phyloP scores from a whole-genome alignment of 495 filamentous ascomycete species.

The Chaetomium fimeti region DNA sequence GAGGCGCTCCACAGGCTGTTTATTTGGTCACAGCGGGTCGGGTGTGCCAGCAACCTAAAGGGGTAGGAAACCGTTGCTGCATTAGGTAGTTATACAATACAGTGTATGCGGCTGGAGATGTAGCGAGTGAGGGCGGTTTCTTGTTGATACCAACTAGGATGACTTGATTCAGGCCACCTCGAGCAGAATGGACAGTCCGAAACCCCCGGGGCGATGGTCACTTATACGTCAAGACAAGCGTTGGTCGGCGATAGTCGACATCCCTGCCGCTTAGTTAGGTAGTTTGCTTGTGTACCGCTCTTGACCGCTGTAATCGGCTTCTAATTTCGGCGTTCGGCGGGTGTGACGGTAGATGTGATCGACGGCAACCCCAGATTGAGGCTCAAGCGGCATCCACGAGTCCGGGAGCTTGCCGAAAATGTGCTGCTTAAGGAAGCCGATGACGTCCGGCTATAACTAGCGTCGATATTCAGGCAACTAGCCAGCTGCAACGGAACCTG shows the following conservation, averaged over 20 bases:
- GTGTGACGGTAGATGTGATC: slow-evolving; percentile 14
- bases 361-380: slow-evolving; percentile 6
- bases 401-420: slow-evolving; percentile 10
- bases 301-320: background rate
- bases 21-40: slow-evolving; percentile 14
- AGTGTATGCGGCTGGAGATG: background rate
- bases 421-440: background rate
- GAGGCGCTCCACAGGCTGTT: slow-evolving; percentile 17
- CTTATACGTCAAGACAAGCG: slow-evolving; percentile 4
- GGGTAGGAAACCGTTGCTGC: background rate
- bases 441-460: slow-evolving; percentile 4
- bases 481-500: background rate
- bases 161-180: background rate
- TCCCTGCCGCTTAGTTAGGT: slow-evolving; percentile 18
- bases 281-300: background rate
- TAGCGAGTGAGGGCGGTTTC: background rate
- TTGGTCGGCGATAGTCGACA: slow-evolving; percentile 16
- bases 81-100: background rate
- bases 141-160: background rate
- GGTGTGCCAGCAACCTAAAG: background rate
- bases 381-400: background rate
- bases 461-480: background rate
- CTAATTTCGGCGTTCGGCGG: slow-evolving; percentile 3
- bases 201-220: background rate
- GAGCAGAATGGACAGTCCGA: background rate